Base-by-base conservation (phyloP, 345 rosid genomes). In the Eucalyptus erythrocorys region DNA sequence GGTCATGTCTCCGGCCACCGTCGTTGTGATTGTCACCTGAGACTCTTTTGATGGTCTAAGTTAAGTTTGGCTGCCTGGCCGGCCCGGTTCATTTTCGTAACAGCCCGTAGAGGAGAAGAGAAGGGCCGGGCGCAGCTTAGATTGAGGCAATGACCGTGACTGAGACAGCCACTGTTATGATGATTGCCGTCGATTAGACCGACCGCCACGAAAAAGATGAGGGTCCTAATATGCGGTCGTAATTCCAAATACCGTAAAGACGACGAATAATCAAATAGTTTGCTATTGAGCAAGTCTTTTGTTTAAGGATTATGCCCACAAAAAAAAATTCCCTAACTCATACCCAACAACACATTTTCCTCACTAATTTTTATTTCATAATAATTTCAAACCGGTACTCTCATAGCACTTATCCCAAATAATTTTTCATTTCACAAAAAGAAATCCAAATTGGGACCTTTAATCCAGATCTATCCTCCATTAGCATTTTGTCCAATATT, bases 161-260 rank as follows among this genome's bases (percentile, higher is more conserved):
- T 2, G 1, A 21, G 45, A 19, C 15, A 19, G 13, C 27, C 26
- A 6, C 26, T 5, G 0, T 19, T 2, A 19, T 4, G 13, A 34
- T 5, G 26, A 19, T 37, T 5, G 13, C 24, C 45, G 8, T 71
- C 7, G 81, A 37, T 71, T 19, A 17, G 45, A 71, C 45, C 6
- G 16, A 66, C 79, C 79, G 17, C 79, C 22, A 2, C 79, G 13
- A 22, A 71, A 32, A 71, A 8, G 2, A 68, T 68, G 43, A 3
- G 26, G 19, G 26, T 19, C 24, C 13, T 68, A 17, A 10, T 17
- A 68, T 71, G 43, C 43, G 3, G 13, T 71, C 24, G 14, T 27
- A 61, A 27, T 27, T 30, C 34, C 34, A 13, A 61, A 61, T 9
- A 9, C 64, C 64, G 12, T 57, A 5, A 4, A 8, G 32, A 66